phyloP scores from a whole-genome alignment of 352 stramenopile genomes.

The Globisporangium perplexum region DNA sequence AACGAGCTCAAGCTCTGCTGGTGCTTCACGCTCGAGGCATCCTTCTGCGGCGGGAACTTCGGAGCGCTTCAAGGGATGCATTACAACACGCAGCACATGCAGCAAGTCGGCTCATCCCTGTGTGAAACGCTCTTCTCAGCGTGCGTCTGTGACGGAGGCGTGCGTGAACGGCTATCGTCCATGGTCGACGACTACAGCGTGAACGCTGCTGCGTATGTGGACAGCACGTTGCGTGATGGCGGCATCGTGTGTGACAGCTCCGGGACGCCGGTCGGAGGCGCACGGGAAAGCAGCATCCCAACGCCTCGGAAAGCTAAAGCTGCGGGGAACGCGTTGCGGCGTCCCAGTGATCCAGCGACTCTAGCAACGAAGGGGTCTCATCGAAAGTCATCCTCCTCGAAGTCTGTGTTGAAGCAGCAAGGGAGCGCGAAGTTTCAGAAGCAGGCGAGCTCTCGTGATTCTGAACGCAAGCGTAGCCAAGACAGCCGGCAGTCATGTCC shows the following conservation, averaged over 20 bases:
- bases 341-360: neutral
- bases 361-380: slow-evolving; percentile 1
- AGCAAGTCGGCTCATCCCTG: slow-evolving; percentile 36
- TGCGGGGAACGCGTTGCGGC: neutral
- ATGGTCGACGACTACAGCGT: slow-evolving; percentile 30
- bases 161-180: slow-evolving; percentile 24
- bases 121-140: slow-evolving; percentile 46
- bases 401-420: slow-evolving; percentile 2
- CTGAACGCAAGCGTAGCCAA: slow-evolving; percentile 3
- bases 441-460: neutral
- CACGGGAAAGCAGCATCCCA: slow-evolving; percentile 1
- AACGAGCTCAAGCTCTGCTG: slow-evolving; percentile 73
- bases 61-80: slow-evolving; percentile 53
- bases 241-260: slow-evolving; percentile 14
- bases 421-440: neutral
- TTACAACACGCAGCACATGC: slow-evolving; percentile 60
- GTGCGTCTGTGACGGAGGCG: slow-evolving; percentile 25
- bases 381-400: slow-evolving; percentile 2
- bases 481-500: neutral
- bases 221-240: slow-evolving; percentile 31
- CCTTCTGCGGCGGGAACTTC: slow-evolving; percentile 81
- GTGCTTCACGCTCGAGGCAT: slow-evolving; percentile 85
- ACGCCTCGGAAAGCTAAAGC: slow-evolving; percentile 7
- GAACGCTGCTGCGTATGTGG: slow-evolving; percentile 25
- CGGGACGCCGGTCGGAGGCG: neutral